A percentile compares a stretch with the other conserved stretches of the same genome.
These are phyloP conservation scores for Turnera subulata DNA, from an alignment of 345 rosid genomes.

Conservation along the genomic window DNA sequence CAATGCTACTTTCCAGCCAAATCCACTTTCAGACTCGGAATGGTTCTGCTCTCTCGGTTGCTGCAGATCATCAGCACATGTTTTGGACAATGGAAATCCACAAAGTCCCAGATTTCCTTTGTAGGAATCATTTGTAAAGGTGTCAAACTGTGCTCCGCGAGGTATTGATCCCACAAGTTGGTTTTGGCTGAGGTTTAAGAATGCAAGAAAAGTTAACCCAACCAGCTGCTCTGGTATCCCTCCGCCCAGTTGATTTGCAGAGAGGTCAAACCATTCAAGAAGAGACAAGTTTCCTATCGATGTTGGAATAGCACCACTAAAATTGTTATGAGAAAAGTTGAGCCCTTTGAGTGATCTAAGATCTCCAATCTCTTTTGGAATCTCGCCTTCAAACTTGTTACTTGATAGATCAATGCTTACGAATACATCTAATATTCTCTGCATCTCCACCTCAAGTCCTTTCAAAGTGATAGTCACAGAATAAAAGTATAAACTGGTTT, in stretches of 20 bases:
- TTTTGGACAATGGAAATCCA: slow-evolving; percentile 1
- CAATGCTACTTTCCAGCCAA: not conserved
- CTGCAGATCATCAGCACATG: not conserved
- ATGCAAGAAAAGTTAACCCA: not conserved
- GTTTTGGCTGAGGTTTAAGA: not conserved
- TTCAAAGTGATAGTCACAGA: slow-evolving; percentile 5
- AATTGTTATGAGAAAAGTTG: slow-evolving; percentile 23
- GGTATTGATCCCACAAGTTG: slow-evolving; percentile 1
- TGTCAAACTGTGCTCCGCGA: not conserved
- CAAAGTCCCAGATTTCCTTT: not conserved
- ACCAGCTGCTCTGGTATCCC: slow-evolving; percentile 14
- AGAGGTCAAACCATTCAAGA: slow-evolving; percentile 23
- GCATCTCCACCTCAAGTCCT: slow-evolving; percentile 4
- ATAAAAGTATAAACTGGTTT: not conserved
- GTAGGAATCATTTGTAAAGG: slow-evolving; percentile 5
- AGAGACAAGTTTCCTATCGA: slow-evolving; percentile 9
- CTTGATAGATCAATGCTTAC: slow-evolving; percentile 22
- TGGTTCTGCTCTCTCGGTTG: not conserved
- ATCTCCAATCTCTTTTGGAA: slow-evolving; percentile 18
- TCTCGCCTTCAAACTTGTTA: slow-evolving; percentile 21
- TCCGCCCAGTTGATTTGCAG: slow-evolving; percentile 17
- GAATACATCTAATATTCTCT: not conserved
- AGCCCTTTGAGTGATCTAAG: slow-evolving; percentile 17
- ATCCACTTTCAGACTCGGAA: not conserved
- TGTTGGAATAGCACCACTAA: slow-evolving; percentile 5